These are phyloP conservation scores for Verticillium zaregamsianum DNA, from an alignment of 2,329 filamentous ascomycete species.

Conservation along the genomic window DNA sequence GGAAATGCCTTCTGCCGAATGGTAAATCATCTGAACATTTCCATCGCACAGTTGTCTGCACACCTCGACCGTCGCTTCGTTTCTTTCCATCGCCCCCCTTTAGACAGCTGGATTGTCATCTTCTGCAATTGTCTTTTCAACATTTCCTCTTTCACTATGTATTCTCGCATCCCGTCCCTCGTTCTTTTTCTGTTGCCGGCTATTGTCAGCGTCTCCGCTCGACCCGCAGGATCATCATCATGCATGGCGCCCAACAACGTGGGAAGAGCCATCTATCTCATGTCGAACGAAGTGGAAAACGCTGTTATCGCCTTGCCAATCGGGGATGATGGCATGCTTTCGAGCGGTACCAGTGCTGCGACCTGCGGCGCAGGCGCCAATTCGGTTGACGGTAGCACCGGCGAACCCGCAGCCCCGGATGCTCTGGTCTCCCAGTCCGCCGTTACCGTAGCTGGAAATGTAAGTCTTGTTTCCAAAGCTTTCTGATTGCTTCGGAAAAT, in stretches of 20 bases:
- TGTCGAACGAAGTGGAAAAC: constrained; percentile 49
- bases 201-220: not conserved
- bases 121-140: not conserved
- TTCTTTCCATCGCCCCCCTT: not conserved
- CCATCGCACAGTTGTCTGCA: not conserved
- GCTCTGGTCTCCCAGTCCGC: constrained; percentile 46
- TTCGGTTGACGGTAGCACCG: constrained; percentile 30
- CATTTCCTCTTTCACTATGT: not conserved
- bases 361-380: constrained; percentile 45
- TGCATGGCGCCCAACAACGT: not conserved
- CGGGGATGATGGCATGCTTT: constrained; percentile 39
- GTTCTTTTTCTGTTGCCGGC: not conserved
- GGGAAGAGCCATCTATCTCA: constrained; percentile 49
- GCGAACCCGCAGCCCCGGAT: constrained; percentile 40
- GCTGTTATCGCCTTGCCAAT: constrained; percentile 46
- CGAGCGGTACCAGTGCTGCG: constrained; percentile 31
- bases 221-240: not conserved
- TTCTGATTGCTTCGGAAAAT: not conserved
- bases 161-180: not conserved
- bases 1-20: too few species aligned
- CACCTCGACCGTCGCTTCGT: not conserved
- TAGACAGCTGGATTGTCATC: not conserved
- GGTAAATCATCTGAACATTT: not conserved
- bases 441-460: constrained; percentile 44
- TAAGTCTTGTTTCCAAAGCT: constrained; percentile 25